Evolutionary conservation across 805 yeast genomes (phyloP).

Genomic region (Ogataea nonfermentans): DNA sequence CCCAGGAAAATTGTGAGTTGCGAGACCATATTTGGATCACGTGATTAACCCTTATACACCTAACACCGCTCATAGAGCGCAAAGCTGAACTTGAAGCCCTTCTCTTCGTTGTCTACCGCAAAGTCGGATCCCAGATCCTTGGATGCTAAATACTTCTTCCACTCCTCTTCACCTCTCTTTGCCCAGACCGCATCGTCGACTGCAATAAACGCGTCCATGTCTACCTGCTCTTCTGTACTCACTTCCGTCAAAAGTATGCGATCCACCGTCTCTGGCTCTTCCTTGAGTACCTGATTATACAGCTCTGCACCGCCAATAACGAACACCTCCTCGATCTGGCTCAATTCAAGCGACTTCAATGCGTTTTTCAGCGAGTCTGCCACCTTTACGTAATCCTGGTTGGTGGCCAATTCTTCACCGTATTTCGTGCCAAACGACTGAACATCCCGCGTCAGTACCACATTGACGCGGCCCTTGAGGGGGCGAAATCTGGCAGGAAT

Average conservation of each 20-base stretch:
- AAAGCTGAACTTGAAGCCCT: conserved; percentile 41
- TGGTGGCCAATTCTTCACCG: conserved; percentile 26
- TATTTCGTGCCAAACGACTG: conserved; percentile 24
- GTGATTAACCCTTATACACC: conserved; percentile 9
- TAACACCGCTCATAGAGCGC: conserved; percentile 5
- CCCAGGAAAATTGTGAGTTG: too few relatives aligned
- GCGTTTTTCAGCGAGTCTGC: conserved; percentile 48
- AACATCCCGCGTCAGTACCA: conserved; percentile 61
- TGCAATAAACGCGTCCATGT: conserved; percentile 71
- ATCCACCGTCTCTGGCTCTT: conserved; percentile 38
- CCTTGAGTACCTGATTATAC: conserved; percentile 49
- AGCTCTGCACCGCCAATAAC: conserved; percentile 93
- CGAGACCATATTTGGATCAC: conserved; percentile 6
- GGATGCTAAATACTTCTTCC: conserved; percentile 41
- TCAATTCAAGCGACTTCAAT: conserved; percentile 31
- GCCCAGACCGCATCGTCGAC: conserved; percentile 38
- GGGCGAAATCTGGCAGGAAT: conserved; percentile 87
- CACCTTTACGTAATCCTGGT: conserved; percentile 20
- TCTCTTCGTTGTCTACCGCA: conserved; percentile 33
- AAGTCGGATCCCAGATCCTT: conserved; percentile 32
- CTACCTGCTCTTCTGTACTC: conserved; percentile 36
- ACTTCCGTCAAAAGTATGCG: conserved; percentile 73
- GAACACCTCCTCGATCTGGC: conserved; percentile 56
- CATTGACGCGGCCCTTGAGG: conserved; percentile 68
- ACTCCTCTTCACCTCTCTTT: conserved; percentile 33